These are phyloP conservation scores for Gigaspora rosea DNA, from an alignment of 192 early-diverging fungal species.

Conservation along the genomic window DNA sequence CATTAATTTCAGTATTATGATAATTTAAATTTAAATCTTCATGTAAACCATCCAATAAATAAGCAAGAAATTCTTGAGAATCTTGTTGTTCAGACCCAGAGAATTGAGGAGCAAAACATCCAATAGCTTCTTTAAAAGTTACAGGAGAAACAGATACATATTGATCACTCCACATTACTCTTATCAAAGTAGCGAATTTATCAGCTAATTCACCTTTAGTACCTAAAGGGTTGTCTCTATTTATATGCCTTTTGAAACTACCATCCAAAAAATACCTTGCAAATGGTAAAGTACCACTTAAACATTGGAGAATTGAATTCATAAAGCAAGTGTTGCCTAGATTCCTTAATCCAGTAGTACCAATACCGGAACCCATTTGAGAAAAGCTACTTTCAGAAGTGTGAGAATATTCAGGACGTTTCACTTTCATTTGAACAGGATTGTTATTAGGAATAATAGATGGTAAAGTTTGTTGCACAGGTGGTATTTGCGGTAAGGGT, in stretches of 20 bases:
- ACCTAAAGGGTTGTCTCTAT: conserved; percentile 68
- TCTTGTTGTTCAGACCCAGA: conserved; percentile 92
- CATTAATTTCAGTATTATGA: conserved; percentile 38
- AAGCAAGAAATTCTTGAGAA: conserved; percentile 93
- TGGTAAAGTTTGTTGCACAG: neutral
- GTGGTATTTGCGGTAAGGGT: conserved; percentile 15
- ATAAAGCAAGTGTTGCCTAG: conserved; percentile 87
- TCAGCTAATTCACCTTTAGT: conserved; percentile 73
- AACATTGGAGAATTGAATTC: conserved; percentile 82
- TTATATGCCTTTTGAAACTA: conserved; percentile 62
- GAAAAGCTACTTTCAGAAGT: conserved; percentile 40
- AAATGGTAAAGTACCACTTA: conserved; percentile 70
- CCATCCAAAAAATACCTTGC: conserved; percentile 74
- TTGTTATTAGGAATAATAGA: conserved; percentile 18
- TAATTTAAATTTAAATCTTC: conserved; percentile 82
- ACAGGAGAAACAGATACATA: conserved; percentile 78
- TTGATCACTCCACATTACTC: conserved; percentile 80
- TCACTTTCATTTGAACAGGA: neutral
- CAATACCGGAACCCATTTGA: conserved; percentile 55
- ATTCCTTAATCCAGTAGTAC: conserved; percentile 74
- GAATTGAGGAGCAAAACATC: conserved; percentile 79
- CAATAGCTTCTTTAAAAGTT: conserved; percentile 74
- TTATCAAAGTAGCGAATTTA: conserved; percentile 76
- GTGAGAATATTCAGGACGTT: conserved; percentile 38
- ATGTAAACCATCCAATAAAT: conserved; percentile 87